Conservation (phyloP, 495 filamentous ascomycete genomes). For the Annulohypoxylon bovei region DNA sequence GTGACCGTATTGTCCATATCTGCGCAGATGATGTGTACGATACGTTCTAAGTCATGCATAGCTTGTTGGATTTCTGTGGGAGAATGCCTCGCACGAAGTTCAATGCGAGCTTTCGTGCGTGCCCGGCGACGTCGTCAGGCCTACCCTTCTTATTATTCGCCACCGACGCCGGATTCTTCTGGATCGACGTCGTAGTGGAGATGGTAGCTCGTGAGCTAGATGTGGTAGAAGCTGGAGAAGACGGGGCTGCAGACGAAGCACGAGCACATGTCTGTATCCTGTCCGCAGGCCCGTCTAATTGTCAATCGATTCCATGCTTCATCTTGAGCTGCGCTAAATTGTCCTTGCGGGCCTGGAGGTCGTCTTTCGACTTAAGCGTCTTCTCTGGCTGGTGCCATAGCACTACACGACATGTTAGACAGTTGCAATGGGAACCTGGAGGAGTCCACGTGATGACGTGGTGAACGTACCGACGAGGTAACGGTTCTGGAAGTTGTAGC, state of each 20-base stretch:
- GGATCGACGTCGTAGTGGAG: slow-evolving; percentile 41
- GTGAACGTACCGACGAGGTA: slow-evolving; percentile 89
- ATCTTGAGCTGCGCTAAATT: slow-evolving; percentile 98
- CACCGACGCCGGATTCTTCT: slow-evolving; percentile 45
- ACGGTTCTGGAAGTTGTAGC: slow-evolving; percentile 99
- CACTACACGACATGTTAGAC: slow-evolving; percentile 64
- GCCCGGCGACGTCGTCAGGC: slow-evolving; percentile 47
- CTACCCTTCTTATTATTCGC: slow-evolving; percentile 43
- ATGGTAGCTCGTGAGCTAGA: slow-evolving; percentile 47
- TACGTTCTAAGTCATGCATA: slow-evolving; percentile 44
- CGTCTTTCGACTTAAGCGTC: slow-evolving; percentile 91
- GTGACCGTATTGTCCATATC: slow-evolving; percentile 28
- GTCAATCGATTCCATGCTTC: slow-evolving; percentile 98
- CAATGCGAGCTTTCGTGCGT: slow-evolving; percentile 53
- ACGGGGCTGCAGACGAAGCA: slow-evolving; percentile 64
- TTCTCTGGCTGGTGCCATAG: slow-evolving; percentile 99
- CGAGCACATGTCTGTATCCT: slow-evolving; percentile 53
- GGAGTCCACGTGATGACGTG: slow-evolving; percentile 8
- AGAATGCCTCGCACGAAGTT: slow-evolving; percentile 55
- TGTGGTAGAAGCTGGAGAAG: slow-evolving; percentile 53
- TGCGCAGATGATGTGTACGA: slow-evolving; percentile 26
- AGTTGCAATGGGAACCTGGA: background rate
- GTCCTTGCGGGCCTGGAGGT: slow-evolving; percentile 91
- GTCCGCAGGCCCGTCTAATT: slow-evolving; percentile 69
- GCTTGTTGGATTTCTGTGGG: slow-evolving; percentile 47